These are phyloP conservation scores for Xylariaceae sp. DNA, from an alignment of 2,329 filamentous ascomycete species.

Conservation along the genomic window DNA sequence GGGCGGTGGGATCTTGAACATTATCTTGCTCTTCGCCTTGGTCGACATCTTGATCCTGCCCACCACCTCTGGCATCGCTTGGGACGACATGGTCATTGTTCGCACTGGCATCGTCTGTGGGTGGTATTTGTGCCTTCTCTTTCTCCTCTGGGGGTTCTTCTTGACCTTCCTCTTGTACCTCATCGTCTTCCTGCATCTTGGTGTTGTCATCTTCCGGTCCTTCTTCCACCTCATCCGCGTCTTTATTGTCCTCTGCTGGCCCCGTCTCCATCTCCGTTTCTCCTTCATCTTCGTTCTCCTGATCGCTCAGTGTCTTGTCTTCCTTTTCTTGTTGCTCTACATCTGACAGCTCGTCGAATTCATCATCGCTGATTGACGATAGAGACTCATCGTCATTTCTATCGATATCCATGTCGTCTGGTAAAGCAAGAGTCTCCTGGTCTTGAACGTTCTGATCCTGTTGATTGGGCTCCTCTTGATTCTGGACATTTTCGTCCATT, in stretches of 20 bases:
- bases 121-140: slow-evolving; percentile 38
- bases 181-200: slow-evolving; percentile 43
- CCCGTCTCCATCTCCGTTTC: slow-evolving; percentile 56
- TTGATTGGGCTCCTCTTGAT: slow-evolving; percentile 62
- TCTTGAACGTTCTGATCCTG: slow-evolving; percentile 81
- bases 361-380: slow-evolving; percentile 59
- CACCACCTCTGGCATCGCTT: slow-evolving; percentile 68
- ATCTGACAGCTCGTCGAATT: slow-evolving; percentile 65
- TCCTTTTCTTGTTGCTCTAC: slow-evolving; percentile 54
- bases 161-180: slow-evolving; percentile 44
- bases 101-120: slow-evolving; percentile 55
- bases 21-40: slow-evolving; percentile 68
- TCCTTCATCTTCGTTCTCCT: slow-evolving; percentile 49
- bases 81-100: slow-evolving; percentile 68
- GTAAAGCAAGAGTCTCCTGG: slow-evolving; percentile 81
- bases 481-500: slow-evolving; percentile 62
- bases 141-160: slow-evolving; percentile 43
- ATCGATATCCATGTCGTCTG: slow-evolving; percentile 87
- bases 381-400: slow-evolving; percentile 66
- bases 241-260: slow-evolving; percentile 56
- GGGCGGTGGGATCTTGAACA: slow-evolving; percentile 64
- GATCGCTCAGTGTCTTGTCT: slow-evolving; percentile 46
- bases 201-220: slow-evolving; percentile 48
- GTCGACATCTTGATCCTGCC: slow-evolving; percentile 70
- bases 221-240: slow-evolving; percentile 61